Conservation (phyloP, 352 stramenopile genomes). For the Plasmopara muralis region DNA sequence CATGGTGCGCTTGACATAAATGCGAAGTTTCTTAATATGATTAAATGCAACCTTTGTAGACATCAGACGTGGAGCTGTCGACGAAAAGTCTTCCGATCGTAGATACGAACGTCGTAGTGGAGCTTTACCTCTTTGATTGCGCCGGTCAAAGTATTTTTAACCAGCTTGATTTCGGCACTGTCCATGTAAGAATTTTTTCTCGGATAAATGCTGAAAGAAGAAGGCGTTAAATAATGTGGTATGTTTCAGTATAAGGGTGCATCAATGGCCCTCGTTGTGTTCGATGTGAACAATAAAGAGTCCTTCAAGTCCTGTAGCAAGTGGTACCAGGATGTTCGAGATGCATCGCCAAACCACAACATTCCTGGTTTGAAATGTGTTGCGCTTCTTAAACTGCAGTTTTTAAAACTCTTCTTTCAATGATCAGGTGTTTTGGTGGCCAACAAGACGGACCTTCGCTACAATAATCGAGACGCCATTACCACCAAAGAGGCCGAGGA, state of each 20-base stretch:
- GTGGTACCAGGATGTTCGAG: constrained; percentile 76
- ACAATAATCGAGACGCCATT: constrained; percentile 73
- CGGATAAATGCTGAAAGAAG: background rate
- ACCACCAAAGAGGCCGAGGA: constrained; percentile 63
- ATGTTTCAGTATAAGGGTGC: constrained; percentile 56
- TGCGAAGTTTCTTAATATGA: background rate
- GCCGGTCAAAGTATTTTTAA: constrained; percentile 93
- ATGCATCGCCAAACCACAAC: constrained; percentile 67
- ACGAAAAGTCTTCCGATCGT: constrained; percentile 88
- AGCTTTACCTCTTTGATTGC: constrained; percentile 93
- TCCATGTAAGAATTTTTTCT: constrained; percentile 39
- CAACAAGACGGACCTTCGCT: constrained; percentile 74
- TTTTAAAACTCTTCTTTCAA: background rate
- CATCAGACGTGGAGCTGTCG: constrained; percentile 84
- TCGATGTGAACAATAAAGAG: constrained; percentile 82
- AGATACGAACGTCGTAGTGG: constrained; percentile 86
- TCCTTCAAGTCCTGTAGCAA: constrained; percentile 81
- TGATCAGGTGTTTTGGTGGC: constrained; percentile 52
- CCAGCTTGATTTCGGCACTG: constrained; percentile 84
- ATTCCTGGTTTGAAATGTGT: constrained; percentile 36
- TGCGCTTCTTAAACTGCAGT: background rate
- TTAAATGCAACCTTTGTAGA: constrained; percentile 32
- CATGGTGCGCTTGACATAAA: constrained; percentile 53
- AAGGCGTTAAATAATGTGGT: background rate
- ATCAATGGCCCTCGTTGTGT: constrained; percentile 72